Conservation (phyloP, 2,329 filamentous ascomycete genomes). For the Canariomyces notabilis region DNA sequence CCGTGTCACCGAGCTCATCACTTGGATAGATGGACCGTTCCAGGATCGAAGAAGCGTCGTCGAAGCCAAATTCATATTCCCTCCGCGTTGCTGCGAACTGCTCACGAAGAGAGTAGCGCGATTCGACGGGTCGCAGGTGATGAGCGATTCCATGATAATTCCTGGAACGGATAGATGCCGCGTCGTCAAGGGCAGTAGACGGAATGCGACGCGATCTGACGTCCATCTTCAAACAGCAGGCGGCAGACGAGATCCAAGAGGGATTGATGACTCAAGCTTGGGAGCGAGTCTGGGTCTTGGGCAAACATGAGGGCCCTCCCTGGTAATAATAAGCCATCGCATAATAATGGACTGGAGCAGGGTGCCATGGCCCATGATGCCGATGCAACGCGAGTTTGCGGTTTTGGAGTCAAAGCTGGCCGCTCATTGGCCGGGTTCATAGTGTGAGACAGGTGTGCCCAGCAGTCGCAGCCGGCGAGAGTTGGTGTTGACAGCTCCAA, state of each 20-base stretch:
- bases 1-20: constrained; percentile 22
- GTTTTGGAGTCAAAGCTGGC: too few species aligned
- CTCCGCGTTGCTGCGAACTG: constrained; percentile 44
- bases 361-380: background rate
- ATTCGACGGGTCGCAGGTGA: constrained; percentile 24
- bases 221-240: background rate
- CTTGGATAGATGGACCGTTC: constrained; percentile 30
- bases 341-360: constrained; percentile 1
- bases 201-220: constrained; percentile 3
- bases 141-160: constrained; percentile 11
- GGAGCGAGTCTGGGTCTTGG: background rate
- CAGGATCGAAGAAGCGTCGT: constrained; percentile 42
- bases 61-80: constrained; percentile 44
- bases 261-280: too few species aligned
- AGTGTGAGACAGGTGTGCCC: background rate
- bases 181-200: constrained; percentile 5
- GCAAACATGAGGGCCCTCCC: background rate
- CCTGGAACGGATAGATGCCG: constrained; percentile 8
- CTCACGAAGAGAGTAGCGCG: constrained; percentile 40
- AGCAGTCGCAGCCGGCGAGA: background rate
- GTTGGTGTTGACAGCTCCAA: too few species aligned
- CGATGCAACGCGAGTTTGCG: constrained; percentile 7
- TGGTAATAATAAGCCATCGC: background rate
- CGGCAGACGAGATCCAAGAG: background rate
- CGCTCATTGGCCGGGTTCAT: too few species aligned